phyloP scores from a whole-genome alignment of 176 grass and related monocot species.

The Avena insularis region DNA sequence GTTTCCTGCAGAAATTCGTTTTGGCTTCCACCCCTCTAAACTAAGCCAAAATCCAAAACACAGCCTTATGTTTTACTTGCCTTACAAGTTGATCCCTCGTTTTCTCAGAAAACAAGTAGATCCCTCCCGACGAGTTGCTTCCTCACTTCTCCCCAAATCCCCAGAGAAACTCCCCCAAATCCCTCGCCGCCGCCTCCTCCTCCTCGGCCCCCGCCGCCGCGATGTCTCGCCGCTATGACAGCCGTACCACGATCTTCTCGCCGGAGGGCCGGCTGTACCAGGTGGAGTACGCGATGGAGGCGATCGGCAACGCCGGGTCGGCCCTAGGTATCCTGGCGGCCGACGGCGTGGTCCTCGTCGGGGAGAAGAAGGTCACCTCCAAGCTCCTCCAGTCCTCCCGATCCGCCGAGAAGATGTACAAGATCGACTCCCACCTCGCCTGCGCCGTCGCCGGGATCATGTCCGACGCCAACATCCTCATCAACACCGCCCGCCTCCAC shows the following conservation, averaged over 20 bases:
- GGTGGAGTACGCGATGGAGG: constrained; percentile 99
- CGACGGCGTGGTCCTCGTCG: constrained; percentile 81
- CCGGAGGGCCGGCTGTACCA: constrained; percentile 93
- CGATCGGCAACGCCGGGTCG: constrained; percentile 88
- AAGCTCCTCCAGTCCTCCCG: constrained; percentile 93
- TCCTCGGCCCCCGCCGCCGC: constrained; percentile 38
- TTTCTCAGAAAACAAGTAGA: not conserved
- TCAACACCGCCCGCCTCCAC: constrained; percentile 94
- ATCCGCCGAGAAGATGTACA: constrained; percentile 98
- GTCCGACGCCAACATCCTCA: constrained; percentile 95
- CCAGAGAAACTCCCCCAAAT: not conserved
- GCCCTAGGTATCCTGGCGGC: constrained; percentile 74
- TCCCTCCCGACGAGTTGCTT: not conserved
- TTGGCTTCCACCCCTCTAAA: not conserved
- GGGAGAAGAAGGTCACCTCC: constrained; percentile 96
- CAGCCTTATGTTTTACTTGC: constrained; percentile 24
- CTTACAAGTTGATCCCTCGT: constrained; percentile 50
- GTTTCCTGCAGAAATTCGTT: not conserved
- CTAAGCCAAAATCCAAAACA: not conserved
- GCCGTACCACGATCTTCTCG: constrained; percentile 96
- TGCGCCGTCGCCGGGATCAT: constrained; percentile 94
- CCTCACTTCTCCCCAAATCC: not conserved
- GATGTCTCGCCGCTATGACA: constrained; percentile 96
- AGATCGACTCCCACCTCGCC: constrained; percentile 91
- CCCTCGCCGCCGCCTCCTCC: constrained; percentile 25